These are phyloP conservation scores for Papilionanthe hybrid DNA, from an alignment of 116 monocot species.

Conservation along the genomic window DNA sequence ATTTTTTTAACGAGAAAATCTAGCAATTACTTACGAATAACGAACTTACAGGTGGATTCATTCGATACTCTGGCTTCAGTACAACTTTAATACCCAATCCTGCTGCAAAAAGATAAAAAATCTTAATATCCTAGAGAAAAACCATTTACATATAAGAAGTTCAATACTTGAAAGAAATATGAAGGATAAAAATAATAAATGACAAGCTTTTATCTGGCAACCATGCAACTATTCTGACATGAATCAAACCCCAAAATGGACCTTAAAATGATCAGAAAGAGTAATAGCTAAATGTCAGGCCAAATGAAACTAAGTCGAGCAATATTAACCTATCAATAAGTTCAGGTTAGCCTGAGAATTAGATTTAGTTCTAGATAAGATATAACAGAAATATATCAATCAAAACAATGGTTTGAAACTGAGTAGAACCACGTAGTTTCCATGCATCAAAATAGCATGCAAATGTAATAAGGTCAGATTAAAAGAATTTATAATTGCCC, in stretches of 20 bases:
- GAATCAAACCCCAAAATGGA: background rate
- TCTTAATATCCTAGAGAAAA: background rate
- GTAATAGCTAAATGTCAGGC: background rate
- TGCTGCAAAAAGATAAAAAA: conserved; percentile 33
- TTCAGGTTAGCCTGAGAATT: background rate
- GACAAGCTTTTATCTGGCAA: background rate
- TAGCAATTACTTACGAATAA: background rate
- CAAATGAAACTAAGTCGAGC: background rate
- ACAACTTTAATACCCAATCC: conserved; percentile 70
- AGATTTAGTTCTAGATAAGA: background rate
- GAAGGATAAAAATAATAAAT: background rate
- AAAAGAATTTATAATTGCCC: background rate
- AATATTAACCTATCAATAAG: background rate
- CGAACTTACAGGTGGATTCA: conserved; percentile 61
- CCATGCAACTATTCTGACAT: background rate
- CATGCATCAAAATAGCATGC: background rate
- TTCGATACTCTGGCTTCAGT: conserved; percentile 67
- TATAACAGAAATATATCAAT: background rate
- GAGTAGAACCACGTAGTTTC: background rate
- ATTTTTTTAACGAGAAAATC: background rate
- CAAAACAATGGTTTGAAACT: background rate
- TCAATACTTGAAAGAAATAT: background rate
- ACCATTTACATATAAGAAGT: background rate
- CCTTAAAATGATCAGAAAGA: background rate
- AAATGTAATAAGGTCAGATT: background rate